Conservation (phyloP, 2,329 filamentous ascomycete species). For the Saccharata proteae region DNA sequence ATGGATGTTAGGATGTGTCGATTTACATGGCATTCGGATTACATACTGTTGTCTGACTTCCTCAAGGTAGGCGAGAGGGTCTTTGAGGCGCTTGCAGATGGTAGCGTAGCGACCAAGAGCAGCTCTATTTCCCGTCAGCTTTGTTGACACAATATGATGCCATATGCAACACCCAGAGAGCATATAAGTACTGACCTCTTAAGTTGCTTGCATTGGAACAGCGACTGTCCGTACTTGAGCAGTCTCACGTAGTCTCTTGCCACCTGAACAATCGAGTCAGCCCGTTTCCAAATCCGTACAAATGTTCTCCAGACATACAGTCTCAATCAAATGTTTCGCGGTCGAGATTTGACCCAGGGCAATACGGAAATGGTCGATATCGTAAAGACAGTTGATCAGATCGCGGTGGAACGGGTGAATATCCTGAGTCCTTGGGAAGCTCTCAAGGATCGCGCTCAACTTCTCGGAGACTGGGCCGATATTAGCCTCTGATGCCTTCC, state of each 20-base stretch:
- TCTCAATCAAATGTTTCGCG: slow-evolving; percentile 92
- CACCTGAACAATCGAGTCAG: no score
- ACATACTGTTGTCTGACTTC: slow-evolving; percentile 93
- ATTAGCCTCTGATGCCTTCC: no score
- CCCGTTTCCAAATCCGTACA: no score
- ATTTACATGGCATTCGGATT: no score
- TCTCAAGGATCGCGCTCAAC: slow-evolving; percentile 77
- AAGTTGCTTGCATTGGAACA: slow-evolving; percentile 98
- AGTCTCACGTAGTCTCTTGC: slow-evolving; percentile 92
- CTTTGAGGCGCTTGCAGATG: slow-evolving; percentile 86
- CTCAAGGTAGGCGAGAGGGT: slow-evolving; percentile 88
- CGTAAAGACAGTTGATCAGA: slow-evolving; percentile 94
- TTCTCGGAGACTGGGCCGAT: slow-evolving; percentile 95
- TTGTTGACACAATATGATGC: no score
- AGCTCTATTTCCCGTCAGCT: no score
- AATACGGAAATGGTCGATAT: slow-evolving; percentile 85
- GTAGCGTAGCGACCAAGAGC: slow-evolving; percentile 97
- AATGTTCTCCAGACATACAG: no score
- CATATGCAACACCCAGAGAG: no score
- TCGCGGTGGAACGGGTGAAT: slow-evolving; percentile 91
- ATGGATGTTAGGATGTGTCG: no score
- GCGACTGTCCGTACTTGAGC: slow-evolving; percentile 88
- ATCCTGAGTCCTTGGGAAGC: slow-evolving; percentile 84
- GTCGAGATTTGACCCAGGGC: slow-evolving; percentile 92
- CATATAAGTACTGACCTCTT: no score